Conservation (phyloP, 1,284 basidiomycete species). For the Chiua sp. region DNA sequence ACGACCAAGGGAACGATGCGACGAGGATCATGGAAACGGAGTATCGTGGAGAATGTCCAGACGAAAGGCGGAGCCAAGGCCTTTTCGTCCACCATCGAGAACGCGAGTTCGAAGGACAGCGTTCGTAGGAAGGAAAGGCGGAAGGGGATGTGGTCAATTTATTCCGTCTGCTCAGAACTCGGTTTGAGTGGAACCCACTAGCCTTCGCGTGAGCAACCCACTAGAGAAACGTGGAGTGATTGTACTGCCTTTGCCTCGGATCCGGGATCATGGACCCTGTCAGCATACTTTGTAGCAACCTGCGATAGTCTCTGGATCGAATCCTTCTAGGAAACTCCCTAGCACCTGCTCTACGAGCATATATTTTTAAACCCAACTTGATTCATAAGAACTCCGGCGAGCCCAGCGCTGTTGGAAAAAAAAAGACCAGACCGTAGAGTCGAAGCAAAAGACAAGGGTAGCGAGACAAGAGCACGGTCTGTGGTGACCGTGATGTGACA, state of each 20-base stretch:
- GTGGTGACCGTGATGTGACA: too few relatives aligned
- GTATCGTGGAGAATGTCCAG: conserved; percentile 23
- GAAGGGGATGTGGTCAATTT: conserved; percentile 34
- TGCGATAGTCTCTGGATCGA: not conserved
- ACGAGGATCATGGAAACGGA: conserved; percentile 32
- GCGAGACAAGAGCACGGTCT: too few relatives aligned
- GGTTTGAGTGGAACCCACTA: conserved; percentile 15
- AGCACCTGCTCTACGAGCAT: too few relatives aligned
- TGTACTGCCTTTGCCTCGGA: not conserved
- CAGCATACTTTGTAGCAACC: not conserved
- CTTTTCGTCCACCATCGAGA: conserved; percentile 18
- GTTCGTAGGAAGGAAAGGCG: conserved; percentile 26
- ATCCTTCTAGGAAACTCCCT: not conserved
- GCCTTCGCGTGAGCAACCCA: conserved; percentile 1
- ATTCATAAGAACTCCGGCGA: too few relatives aligned
- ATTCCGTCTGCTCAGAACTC: conserved; percentile 35
- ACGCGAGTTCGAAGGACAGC: conserved; percentile 11
- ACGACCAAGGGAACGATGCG: conserved; percentile 29
- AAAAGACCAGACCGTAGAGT: too few relatives aligned
- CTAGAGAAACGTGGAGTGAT: not conserved
- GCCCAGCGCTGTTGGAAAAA: too few relatives aligned
- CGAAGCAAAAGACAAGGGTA: too few relatives aligned
- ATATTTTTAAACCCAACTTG: too few relatives aligned
- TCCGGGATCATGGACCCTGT: not conserved
- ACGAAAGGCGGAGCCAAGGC: conserved; percentile 11